Evolutionary conservation across 306 rosid species (phyloP), one percentile per base, ranked within the genome.

Genomic region (Cicer pinnatifidum): DNA sequence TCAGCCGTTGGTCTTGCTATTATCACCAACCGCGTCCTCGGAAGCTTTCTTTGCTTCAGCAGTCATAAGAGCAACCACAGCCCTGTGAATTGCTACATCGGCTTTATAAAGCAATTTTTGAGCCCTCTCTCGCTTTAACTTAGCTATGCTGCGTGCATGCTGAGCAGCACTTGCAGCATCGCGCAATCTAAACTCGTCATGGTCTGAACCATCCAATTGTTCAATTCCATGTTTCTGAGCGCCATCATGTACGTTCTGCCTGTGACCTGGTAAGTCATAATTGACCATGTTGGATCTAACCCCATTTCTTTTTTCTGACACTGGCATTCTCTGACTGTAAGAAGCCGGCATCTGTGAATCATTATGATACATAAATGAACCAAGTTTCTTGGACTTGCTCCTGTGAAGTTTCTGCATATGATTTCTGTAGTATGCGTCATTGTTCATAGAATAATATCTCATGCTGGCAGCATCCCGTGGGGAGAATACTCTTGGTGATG

Each of bases 51-150:
- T 88, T 20, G 96, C 97, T 83, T 95, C 99, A 11, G 97, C 97
- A 57, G 86, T 88, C 97, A 88, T 90, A 69, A 95, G 89, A 74
- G 97, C 93, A 82, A 66, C 86, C 81, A 85, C 87, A 44, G 99
- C 97, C 86, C 78, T 90, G 84, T 95, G 97, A 76, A 90, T 88
- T 28, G 97, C 96, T 13, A 87, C 67, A 74, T 95, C 99, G 43
- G 99, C 97, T 80, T 86, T 79, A 84, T 75, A 81, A 8, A 76
- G 82, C 89, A 95, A 75, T 66, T 88, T 82, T 51, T 83, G 82
- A 72, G 97, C 99, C 59, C 77, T 87, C 20, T 83, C 89, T 64
- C 97, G 86, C 84, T 90, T 90, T 19, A 78, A 80, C 84, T 78
- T 90, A 2, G 99, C 97, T 79, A 75, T 40, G 1, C 81, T 86